Evolutionary conservation across 1,284 basidiomycete genomes (phyloP), one percentile per base, ranked within the genome.

Genomic region (Trichosporon coremiiforme): DNA sequence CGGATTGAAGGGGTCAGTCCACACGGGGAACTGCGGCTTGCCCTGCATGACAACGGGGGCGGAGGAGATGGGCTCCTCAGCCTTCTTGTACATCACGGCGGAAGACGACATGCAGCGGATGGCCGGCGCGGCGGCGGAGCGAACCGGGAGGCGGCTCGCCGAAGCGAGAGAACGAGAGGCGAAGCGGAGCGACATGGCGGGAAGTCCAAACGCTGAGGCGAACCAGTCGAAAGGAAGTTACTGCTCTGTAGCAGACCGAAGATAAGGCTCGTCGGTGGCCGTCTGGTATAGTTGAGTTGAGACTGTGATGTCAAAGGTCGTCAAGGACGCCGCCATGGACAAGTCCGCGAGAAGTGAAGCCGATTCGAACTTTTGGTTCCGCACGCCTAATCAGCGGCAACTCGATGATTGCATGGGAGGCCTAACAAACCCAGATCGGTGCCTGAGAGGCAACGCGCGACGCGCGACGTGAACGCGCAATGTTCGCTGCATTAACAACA

Each of bases 21-120:
- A 79, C 0, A 79, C 74, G 0, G 82, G 82, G 73, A 80, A 83
- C 50, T 76, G 73, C 1, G 81, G 78, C 10, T 74, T 8, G 22
- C n/a, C 25, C 41, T 66, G 17, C 29, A 55, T 20, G 15, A 31
- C 41, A 4, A 57, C 22, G 9, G 68, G 65, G 7, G 68, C 65
- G 3, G 64, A 55, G 13, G 66, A 65, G 20, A 66, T 41, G 9
- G 55, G 62, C 70, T 69, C 29, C n/a, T 69, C 67, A 1, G 41
- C 9, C 60, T 70, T 69, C 35, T 55, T 29, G 41, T 29, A 31
- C n/a, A 22, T 9, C 1, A 67, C 66, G 13, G 71, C 70, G 0
- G 71, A 68, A n/a, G 71, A 68, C 9, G 74, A 71, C 10, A 76
- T 47, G 15, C 63, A n/a, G 63, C 69, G 66, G 45, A 65, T 3